Base-by-base conservation (phyloP, 805 yeast genomes). In the Candida cerambycidarum region DNA sequence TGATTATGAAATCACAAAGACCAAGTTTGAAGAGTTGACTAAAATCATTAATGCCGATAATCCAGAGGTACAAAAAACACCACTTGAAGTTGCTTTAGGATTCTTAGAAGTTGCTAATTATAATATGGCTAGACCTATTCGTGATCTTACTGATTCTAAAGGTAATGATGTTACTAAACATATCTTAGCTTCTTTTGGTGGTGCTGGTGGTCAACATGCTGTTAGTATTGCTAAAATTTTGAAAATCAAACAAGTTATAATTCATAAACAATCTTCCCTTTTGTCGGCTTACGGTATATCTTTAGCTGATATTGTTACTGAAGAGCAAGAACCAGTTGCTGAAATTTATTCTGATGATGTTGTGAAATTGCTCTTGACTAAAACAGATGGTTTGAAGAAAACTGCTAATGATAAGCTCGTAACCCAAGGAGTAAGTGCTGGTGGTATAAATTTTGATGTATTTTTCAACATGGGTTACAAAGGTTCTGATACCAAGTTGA, bases 141-240 rank as follows among this genome's bases (percentile, higher is more conserved):
- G 96, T 44, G 82, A 85, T 31, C 65, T 89, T 39, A 88, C 96
- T 0, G 96, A 88, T 58, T 87, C 93, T 1, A 86, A 82, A 55
- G 96, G 96, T 5, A 80, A 82, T 56, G 72, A 78, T 32, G 73
- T 81, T 0, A 61, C 83, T 10, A 67, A 75, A 11, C 96, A 89
- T 58, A 64, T 82, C 42, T 65, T 89, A 46, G 95, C 89, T 1
- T 77, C 92, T 1, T 88, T 89, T 64, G 96, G 96, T 34, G 96
- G 96, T 33, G 95, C 95, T 17, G 96, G 96, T 40, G 96, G 96
- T 10, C 96, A 89, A 63, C 90, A 86, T 61, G 90, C 93, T 2
- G 82, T 79, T 39, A 82, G 85, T 8, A 82, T 89, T 27, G 95
- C 95, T 1, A 73, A 78, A 44, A 73, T 78, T 21, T 68, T 89